These are phyloP conservation scores for Hevea brasiliensis DNA, from an alignment of 345 rosid species.

Conservation along the genomic window DNA sequence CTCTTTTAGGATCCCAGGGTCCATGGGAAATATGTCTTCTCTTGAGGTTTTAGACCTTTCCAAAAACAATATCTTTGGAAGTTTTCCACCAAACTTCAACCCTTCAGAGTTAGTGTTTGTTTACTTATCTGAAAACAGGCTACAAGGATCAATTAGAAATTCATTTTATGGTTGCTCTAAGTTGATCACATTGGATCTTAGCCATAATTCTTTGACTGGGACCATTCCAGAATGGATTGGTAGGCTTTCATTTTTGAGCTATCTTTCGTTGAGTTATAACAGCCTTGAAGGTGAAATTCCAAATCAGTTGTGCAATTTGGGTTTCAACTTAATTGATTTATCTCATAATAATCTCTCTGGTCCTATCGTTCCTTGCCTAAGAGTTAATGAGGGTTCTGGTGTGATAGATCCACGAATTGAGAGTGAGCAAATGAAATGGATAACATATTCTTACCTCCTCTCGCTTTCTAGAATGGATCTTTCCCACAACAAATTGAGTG, in stretches of 20 bases:
- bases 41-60: constrained; percentile 14
- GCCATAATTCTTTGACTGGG: constrained; percentile 12
- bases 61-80: too few relatives aligned
- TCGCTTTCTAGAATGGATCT: constrained; percentile 38
- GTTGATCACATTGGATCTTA: not conserved
- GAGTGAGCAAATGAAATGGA: too few relatives aligned
- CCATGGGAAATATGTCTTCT: not conserved
- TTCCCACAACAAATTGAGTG: constrained; percentile 31
- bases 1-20: not conserved
- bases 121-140: not conserved
- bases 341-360: constrained; percentile 13
- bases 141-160: not conserved
- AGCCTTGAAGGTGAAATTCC: constrained; percentile 19
- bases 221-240: constrained; percentile 24
- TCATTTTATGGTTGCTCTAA: not conserved
- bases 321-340: constrained; percentile 19
- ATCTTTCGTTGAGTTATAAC: constrained; percentile 23
- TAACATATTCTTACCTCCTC: too few relatives aligned
- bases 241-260: not conserved
- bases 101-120: not conserved
- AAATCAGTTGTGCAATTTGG: constrained; percentile 13
- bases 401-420: not conserved
- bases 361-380: constrained; percentile 10
- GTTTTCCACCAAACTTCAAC: not conserved
- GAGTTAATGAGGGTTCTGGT: too few relatives aligned